A percentile compares a stretch with the other conserved stretches of the same genome.
phyloP scores from a whole-genome alignment of 495 filamentous ascomycete species.

The Neurospora cerealis region DNA sequence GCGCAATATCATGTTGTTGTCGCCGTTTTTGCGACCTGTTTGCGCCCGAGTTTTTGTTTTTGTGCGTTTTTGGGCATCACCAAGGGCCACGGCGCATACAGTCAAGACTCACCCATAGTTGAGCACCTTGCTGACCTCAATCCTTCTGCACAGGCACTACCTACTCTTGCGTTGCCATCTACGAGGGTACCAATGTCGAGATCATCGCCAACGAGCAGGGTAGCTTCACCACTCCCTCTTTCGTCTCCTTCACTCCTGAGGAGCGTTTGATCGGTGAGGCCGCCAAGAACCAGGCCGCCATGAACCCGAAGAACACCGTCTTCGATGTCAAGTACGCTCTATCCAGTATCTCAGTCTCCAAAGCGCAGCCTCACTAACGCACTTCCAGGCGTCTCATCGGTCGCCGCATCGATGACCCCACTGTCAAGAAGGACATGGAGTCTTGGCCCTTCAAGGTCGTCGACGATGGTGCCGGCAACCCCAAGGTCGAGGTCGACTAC shows the following conservation, averaged over 20 bases:
- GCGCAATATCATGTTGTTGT: neutral
- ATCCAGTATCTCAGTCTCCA: neutral
- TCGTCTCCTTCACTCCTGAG: conserved; percentile 96
- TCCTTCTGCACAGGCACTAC: conserved; percentile 61
- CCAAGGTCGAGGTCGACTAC: conserved; percentile 91
- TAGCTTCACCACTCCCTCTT: conserved; percentile 96
- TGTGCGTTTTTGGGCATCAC: neutral
- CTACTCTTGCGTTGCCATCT: conserved; percentile 99
- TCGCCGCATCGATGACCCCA: conserved; percentile 85
- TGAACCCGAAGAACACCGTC: conserved; percentile 96
- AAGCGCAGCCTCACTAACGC: conserved; percentile 16
- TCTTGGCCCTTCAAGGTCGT: conserved; percentile 98
- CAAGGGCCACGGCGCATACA: neutral
- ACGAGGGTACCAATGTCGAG: conserved; percentile 97
- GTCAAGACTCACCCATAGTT: conserved; percentile 3
- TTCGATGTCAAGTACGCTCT: conserved; percentile 79
- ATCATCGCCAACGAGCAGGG: conserved; percentile 99
- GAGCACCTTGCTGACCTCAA: conserved; percentile 5
- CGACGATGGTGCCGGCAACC: conserved; percentile 71
- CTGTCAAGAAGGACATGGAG: conserved; percentile 96
- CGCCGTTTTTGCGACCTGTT: neutral
- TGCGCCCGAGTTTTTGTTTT: neutral
- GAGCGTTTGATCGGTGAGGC: conserved; percentile 98
- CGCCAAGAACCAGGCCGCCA: conserved; percentile 98
- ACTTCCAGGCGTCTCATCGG: conserved; percentile 74